A percentile compares a stretch with the other conserved stretches of the same genome.
phyloP scores from a whole-genome alignment of 2,329 filamentous ascomycete species.

The Knufia petricola region DNA sequence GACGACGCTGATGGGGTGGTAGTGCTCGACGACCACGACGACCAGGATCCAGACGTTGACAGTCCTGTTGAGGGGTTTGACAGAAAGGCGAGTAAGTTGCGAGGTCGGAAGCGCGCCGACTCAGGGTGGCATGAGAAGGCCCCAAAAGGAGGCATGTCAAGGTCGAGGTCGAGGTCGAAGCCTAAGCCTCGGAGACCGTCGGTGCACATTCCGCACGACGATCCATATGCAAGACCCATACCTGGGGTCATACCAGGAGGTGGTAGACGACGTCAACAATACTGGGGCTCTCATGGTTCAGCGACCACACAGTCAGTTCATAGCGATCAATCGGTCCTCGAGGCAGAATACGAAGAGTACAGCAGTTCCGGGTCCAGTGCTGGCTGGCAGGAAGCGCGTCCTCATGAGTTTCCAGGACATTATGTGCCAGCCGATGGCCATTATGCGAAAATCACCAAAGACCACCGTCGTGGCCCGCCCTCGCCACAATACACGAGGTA shows the following conservation, averaged over 20 bases:
- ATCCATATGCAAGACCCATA: background rate
- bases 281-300: conserved; percentile 6
- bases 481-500: conserved; percentile 5
- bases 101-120: conserved; percentile 3
- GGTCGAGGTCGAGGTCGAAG: conserved; percentile 2
- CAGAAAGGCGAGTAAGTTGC: background rate
- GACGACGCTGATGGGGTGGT: background rate
- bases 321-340: conserved; percentile 6
- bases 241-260: background rate
- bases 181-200: conserved; percentile 3
- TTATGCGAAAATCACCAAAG: conserved; percentile 1
- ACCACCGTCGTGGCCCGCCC: conserved; percentile 5
- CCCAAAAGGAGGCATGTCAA: background rate
- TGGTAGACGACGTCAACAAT: background rate
- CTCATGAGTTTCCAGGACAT: no score
- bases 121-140: conserved; percentile 1
- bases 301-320: conserved; percentile 4
- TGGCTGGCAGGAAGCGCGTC: background rate
- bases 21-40: background rate
- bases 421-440: background rate
- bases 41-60: conserved; percentile 3
- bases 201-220: conserved; percentile 1
- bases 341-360: conserved; percentile 9
- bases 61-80: conserved; percentile 1
- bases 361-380: conserved; percentile 5